A percentile compares a stretch with the other conserved stretches of the same genome.
phyloP scores from a whole-genome alignment of 2,329 filamentous ascomycete species.

The Macroventuria anomochaeta region DNA sequence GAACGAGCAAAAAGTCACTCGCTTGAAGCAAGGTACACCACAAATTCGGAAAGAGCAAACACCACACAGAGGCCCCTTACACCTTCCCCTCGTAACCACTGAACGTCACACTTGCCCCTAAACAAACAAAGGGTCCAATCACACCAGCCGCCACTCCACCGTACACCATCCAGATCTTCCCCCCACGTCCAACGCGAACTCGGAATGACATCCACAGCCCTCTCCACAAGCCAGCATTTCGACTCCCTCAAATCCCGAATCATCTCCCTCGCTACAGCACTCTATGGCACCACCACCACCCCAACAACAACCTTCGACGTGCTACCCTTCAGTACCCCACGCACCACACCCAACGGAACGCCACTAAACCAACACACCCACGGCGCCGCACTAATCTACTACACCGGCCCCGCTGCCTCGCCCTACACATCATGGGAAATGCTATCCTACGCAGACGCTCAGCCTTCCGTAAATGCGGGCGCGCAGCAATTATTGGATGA shows the following conservation, averaged over 20 bases:
- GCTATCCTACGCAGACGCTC: conserved; percentile 7
- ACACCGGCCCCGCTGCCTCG: conserved; percentile 1
- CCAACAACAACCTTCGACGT: neutral
- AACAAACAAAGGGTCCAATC: neutral
- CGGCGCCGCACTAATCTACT: conserved; percentile 13
- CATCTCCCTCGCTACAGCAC: conserved; percentile 6
- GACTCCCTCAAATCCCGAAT: conserved; percentile 1
- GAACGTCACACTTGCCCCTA: neutral
- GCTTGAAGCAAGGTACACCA: neutral
- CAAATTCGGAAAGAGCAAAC: conserved; percentile 4
- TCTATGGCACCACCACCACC: conserved; percentile 4
- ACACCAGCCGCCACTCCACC: neutral
- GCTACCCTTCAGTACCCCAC: conserved; percentile 4
- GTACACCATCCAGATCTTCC: neutral
- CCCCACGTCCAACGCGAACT: neutral
- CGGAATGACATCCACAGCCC: neutral
- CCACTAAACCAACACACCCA: neutral
- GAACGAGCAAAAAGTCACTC: neutral
- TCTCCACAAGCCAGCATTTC: conserved; percentile 1
- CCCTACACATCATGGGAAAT: conserved; percentile 9
- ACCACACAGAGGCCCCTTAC: conserved; percentile 8
- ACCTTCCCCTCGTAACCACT: neutral
- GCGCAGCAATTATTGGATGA: conserved; percentile 13
- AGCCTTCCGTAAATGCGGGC: neutral
- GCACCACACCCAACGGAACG: neutral